Conservation (phyloP, 2,329 filamentous ascomycete species). For the Colletotrichum sp. region DNA sequence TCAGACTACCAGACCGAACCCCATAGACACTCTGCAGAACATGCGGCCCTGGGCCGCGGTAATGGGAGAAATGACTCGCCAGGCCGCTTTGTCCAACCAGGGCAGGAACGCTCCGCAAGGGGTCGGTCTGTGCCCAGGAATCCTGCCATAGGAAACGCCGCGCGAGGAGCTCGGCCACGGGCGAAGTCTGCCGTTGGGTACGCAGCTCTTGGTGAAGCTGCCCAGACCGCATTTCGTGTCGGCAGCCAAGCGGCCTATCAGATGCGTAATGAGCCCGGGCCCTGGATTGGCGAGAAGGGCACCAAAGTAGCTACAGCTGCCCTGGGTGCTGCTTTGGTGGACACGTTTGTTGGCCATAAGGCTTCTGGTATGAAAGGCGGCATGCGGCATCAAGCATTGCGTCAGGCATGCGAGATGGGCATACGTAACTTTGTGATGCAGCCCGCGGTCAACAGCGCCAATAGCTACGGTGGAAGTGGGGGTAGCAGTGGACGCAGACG, state of each 20-base stretch:
- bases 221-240: constrained; percentile 51
- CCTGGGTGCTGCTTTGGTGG: constrained; percentile 52
- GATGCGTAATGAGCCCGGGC: constrained; percentile 47
- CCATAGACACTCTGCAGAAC: background rate
- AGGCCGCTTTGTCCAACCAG: background rate
- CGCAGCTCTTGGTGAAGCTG: constrained; percentile 33
- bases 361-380: constrained; percentile 26
- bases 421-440: constrained; percentile 17
- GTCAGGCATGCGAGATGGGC: constrained; percentile 20
- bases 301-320: constrained; percentile 54
- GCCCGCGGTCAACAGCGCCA: constrained; percentile 10
- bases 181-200: constrained; percentile 21
- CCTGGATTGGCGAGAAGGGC: constrained; percentile 54
- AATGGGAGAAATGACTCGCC: background rate
- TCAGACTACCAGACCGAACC: background rate
- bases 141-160: background rate
- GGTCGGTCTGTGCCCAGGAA: constrained; percentile 14
- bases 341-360: constrained; percentile 47
- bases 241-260: constrained; percentile 54
- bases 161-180: constrained; percentile 20
- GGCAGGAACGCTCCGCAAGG: background rate
- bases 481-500: background rate
- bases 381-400: constrained; percentile 23
- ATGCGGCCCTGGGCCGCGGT: background rate
- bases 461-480: background rate